Evolutionary conservation across 1,139 yeast species (phyloP), one percentile per base, ranked within the genome.

Genomic region (Hemisphaericaspora xylofermentans): DNA sequence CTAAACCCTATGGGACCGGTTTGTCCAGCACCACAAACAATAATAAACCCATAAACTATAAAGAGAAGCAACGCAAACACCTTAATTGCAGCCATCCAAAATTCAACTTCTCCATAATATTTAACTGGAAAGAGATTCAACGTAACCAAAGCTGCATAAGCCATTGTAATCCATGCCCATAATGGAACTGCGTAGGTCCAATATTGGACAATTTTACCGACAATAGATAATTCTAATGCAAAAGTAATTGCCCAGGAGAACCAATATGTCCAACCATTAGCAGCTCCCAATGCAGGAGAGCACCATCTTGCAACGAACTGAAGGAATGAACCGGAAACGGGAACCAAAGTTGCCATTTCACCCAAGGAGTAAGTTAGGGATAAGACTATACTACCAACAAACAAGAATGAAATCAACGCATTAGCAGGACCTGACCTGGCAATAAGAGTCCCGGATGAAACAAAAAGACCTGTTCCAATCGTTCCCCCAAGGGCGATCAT

Each of bases 21-120:
- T 35, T 60, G 49, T 41, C 84, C 82, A 7, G 82, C 87, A 50
- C 93, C 91, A 56, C 86, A 80, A 22, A 82, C 86, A 67, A 81
- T 78, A 56, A 79, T 67, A n/a, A 39, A 29, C 4, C 44, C 49
- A 41, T 44, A 43, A 3, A 44, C 22, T 26, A 45, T 36, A 62
- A 63, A 60, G 21, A 36, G 35, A 16, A 54, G 19, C 10, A 60
- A 49, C 28, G 57, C 55, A 13, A 44, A 34, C 9, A 58, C 52
- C 42, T 60, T 58, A 14, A 58, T 32, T 21, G 54, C 38, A 4
- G 63, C 45, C 9, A 60, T 49, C 38, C 45, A 38, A 19, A 49
- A 47, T 40, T 60, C 63, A 28, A 58, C 49, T 28, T 50, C 49
- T n/a, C 62, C 64, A 38, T 53, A 58, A 24, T 48, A 43, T 35